Evolutionary conservation across 2,329 filamentous ascomycete species (phyloP), one percentile per base, ranked within the genome.

Genomic region (Penicillium occitanis): DNA sequence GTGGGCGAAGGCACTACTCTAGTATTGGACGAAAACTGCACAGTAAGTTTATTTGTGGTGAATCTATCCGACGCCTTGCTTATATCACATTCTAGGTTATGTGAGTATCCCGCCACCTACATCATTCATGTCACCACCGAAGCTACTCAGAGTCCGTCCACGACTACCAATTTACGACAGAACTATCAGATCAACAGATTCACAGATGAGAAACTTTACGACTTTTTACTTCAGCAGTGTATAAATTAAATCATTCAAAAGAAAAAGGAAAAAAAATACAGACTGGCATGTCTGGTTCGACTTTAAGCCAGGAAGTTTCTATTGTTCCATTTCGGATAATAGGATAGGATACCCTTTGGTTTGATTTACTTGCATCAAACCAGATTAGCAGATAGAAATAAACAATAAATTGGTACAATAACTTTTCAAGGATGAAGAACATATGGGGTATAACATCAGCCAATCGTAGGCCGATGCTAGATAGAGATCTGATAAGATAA

Each of bases 21-120:
- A 67, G 70, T 81, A 25, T 69, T 82, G 35, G 78, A 82, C 69
- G 80, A 82, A 65, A 81, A 82, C 70, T 83, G 81, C 70, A 69
- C 66, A 69, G 81, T 82, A 74, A 71, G 77, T 75, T 11, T 11
- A 8, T 1, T 22, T 19, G 17, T 14, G 17, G n/a, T 37, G n/a
- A 22, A 57, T 25, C 37, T 7, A 33, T 19, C 10, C 53, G 33
- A 57, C 13, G 11, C 10, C 5, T 35, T 17, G 11, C 53, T 57
- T 22, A 57, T 25, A 57, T 25, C 13, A 37, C 53, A 37, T 57
- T 37, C n/a, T 66, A 77, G 75, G 70, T 77, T 51, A 77, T 77
- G 75, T 77, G 71, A 75, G 64, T 62, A 46, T 33, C n/a, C 37
- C 33, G 48, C 35, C 40, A 62, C 42, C 60, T 66, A 37, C 50